phyloP scores from a whole-genome alignment of 441 rosid genomes.

The Pelargonium citronellum region DNA sequence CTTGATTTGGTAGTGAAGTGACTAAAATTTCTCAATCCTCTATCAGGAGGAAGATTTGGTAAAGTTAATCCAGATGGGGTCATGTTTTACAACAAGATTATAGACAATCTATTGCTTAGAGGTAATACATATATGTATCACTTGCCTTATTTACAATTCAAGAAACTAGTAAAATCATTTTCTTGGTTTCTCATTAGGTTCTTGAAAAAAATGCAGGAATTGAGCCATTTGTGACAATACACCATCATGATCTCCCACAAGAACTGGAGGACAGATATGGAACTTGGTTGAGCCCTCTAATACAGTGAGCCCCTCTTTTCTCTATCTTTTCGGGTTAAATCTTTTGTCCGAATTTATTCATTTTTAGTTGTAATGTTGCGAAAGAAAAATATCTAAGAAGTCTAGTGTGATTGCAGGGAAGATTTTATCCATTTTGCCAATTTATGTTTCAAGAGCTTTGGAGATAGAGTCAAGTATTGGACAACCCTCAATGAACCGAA shows the following conservation, averaged over 20 bases:
- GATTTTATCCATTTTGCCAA: constrained; percentile 40
- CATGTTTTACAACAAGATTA: constrained; percentile 35
- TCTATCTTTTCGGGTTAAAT: too few relatives aligned
- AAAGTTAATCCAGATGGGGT: constrained; percentile 39
- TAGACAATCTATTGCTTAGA: constrained; percentile 35
- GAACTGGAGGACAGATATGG: constrained; percentile 45
- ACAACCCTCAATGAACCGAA: constrained; percentile 44
- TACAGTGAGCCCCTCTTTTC: constrained; percentile 29
- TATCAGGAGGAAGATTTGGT: constrained; percentile 42
- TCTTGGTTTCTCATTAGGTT: background rate
- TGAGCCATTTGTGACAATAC: constrained; percentile 46
- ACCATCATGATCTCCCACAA: constrained; percentile 40
- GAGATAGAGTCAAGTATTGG: constrained; percentile 46
- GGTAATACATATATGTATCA: constrained; percentile 35
- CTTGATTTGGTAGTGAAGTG: background rate
- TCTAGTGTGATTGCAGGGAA: constrained; percentile 29
- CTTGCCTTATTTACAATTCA: too few relatives aligned
- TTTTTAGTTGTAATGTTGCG: background rate
- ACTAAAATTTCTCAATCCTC: background rate
- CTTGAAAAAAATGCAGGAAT: constrained; percentile 30
- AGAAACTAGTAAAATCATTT: background rate
- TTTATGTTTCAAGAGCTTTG: constrained; percentile 43
- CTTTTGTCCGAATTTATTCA: background rate
- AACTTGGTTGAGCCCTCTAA: constrained; percentile 40
- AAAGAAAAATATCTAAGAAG: background rate